Conservation (phyloP, 179 eudicot species). For the Silene vulgaris region DNA sequence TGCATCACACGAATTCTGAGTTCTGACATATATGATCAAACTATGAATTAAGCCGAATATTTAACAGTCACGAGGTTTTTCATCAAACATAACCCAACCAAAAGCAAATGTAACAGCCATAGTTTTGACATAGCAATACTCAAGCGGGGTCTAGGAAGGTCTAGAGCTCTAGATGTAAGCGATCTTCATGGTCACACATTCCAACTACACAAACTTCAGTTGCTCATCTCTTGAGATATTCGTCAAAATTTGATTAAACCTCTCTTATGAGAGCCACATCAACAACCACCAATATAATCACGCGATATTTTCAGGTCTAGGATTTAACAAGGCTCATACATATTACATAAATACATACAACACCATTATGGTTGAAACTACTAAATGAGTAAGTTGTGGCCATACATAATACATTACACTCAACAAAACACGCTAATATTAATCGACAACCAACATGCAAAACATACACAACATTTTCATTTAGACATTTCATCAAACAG, state of each 20-base stretch:
- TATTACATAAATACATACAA: no score
- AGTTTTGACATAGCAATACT: not conserved
- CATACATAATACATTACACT: no score
- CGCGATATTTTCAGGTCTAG: not conserved
- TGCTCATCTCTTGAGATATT: not conserved
- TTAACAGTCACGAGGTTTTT: not conserved
- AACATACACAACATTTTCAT: conserved; percentile 12
- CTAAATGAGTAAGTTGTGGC: no score
- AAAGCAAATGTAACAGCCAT: not conserved
- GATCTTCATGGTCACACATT: not conserved
- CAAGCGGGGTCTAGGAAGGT: not conserved
- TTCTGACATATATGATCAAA: not conserved
- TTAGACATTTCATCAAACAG: conserved; percentile 20
- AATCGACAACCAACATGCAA: not conserved
- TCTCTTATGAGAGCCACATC: not conserved
- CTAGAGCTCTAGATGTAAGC: not conserved
- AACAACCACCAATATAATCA: not conserved
- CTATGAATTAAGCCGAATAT: not conserved
- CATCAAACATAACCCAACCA: not conserved
- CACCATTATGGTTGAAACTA: not conserved
- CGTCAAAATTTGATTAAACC: not conserved
- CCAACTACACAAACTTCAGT: not conserved
- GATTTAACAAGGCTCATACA: not conserved
- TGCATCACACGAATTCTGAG: not conserved
- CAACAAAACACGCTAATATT: no score